Conservation (phyloP, 169 alveolate species). For the Plasmodium gonderi region DNA sequence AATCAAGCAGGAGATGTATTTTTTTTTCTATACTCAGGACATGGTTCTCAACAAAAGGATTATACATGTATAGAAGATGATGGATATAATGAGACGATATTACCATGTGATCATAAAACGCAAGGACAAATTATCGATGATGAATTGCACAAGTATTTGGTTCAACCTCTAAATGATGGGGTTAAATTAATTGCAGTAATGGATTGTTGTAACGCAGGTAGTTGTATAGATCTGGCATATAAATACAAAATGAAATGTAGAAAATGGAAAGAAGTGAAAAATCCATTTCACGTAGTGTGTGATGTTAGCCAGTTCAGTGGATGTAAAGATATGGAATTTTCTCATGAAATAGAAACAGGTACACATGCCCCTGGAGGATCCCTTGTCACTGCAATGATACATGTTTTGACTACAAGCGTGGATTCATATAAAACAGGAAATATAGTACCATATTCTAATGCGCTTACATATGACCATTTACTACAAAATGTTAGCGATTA, state of each 20-base stretch:
- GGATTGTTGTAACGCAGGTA: constrained; percentile 80
- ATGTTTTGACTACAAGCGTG: constrained; percentile 16
- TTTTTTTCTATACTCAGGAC: constrained; percentile 84
- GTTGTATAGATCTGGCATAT: constrained; percentile 49
- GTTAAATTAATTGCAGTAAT: constrained; percentile 78
- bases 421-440: not conserved
- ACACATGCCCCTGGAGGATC: constrained; percentile 40
- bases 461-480: constrained; percentile 31
- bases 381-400: constrained; percentile 14
- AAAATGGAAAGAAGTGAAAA: constrained; percentile 59
- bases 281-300: constrained; percentile 59
- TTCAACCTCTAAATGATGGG: constrained; percentile 77
- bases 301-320: constrained; percentile 63
- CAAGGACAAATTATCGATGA: constrained; percentile 76
- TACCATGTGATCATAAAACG: constrained; percentile 77
- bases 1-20: constrained; percentile 80
- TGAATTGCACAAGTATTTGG: constrained; percentile 63
- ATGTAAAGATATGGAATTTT: constrained; percentile 14
- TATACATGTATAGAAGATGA: constrained; percentile 63
- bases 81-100: constrained; percentile 83
- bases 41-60: constrained; percentile 76
- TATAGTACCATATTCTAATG: not conserved
- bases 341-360: constrained; percentile 22
- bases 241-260: constrained; percentile 34
- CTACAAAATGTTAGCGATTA: constrained; percentile 8